Evolutionary conservation across 2,329 filamentous ascomycete species (phyloP), one percentile per base, ranked within the genome.

Genomic region (Pestalotiopsis sp.): DNA sequence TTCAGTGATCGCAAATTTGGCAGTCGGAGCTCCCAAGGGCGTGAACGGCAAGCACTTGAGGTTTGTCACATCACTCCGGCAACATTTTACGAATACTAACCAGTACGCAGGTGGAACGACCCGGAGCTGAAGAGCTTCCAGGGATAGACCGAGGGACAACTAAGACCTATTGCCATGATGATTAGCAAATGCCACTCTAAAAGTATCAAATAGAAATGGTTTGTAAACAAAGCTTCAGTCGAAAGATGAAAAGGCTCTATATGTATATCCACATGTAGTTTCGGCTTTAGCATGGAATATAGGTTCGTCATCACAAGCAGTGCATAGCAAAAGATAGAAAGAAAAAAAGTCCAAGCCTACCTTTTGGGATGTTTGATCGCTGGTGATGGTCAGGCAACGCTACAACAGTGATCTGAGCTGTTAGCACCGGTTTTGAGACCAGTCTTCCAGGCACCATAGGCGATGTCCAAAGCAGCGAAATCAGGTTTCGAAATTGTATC

Each of bases 231-330:
- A 78, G 82, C 81, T 82, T 93, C 91, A 93, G 90, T 87, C 87
- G 91, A 93, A 93, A 93, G 91, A 93, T 93, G 91, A 93, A 93
- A 93, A 93, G 90, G 75, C 73, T 74, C 87, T 89, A 87, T 86
- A 86, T 83, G 77, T 75, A 85, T 88, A 84, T 92, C 89, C 87
- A 92, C 88, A 90, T 88, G 77, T 75, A 75, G 77, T 77, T 89
- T 93, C 90, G 85, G 91, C 83, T 88, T 92, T 92, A 93, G 91
- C 91, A 93, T 92, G 89, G 90, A 92, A 90, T 90, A 83, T 85
- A 85, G 83, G 82, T 87, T 83, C 84, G 84, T 88, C 90, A 93
- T 93, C 91, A 92, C 82, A 82, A 81, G 81, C 77, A 73, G 61
- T 60, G 31, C 27, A 36, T 66, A 38, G 27, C 12, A 36, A 52